Base-by-base conservation (phyloP, 208 protist species). In the Giardia duodenalis region DNA sequence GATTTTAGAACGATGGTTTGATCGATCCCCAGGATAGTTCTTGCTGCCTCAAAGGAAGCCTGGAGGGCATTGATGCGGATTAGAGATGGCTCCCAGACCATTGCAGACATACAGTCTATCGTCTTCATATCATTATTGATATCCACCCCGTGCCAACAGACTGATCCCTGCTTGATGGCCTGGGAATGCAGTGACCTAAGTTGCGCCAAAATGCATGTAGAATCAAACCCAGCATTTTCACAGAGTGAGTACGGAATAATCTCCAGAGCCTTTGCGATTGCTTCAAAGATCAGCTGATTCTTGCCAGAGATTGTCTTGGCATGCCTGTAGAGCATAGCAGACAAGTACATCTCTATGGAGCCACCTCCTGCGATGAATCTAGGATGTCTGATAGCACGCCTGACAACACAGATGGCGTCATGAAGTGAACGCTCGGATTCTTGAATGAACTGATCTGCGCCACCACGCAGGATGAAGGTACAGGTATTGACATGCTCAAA, bases 321-420 rank as follows among this genome's bases (percentile, higher is more conserved):
- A 94, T 98, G 96, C 2, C 99, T 97, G n/a, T 97, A 96, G 48
- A 99, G 96, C 67, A 96, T 95, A 93, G 97, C 97, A 94, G 96
- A 97, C 46, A 99, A 93, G 95, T 99, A 98, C 99, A 99, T 99
- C 95, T 99, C 99, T 93, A 99, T 97, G 42, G 98, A 98, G 92
- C 99, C 99, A 93, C 98, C 99, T 76, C 99, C 99, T 67, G 98
- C 98, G 10, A 99, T 98, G 46, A 99, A 97, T 42, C 95, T 96
- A 67, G 96, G 95, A 88, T 98, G 97, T 95, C 98, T 98, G 92
- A 98, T 94, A 46, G 98, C 97, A 89, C 98, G 95, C 90, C 98
- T 96, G 4, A 99, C 98, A 95, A 99, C 98, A 97, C 98, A 99
- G 95, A 99, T 99, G 46, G 98, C 97, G 94, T 99, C 99, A 95